Percentiles rank a stretch among this genome's conserved stretches.
Evolutionary conservation across 495 filamentous ascomycete species (phyloP).

Genomic region (Coniosporium apollinis): DNA sequence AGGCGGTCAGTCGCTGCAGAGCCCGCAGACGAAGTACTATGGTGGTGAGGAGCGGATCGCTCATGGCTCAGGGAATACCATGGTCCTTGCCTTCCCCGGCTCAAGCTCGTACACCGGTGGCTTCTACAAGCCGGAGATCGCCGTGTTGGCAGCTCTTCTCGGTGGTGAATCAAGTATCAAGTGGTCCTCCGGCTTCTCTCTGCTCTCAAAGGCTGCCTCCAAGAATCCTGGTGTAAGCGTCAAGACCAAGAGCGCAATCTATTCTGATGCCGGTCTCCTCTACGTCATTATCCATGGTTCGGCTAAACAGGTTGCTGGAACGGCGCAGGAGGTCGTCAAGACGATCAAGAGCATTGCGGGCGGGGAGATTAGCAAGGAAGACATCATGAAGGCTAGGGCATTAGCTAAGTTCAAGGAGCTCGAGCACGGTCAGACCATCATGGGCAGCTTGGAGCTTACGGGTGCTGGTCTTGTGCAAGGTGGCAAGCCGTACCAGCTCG

Average conservation of each 20-base stretch:
- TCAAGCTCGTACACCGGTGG: conserved; percentile 55
- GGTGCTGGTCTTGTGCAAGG: conserved; percentile 64
- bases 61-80: conserved; percentile 50
- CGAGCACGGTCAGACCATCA: conserved; percentile 59
- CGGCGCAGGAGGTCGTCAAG: conserved; percentile 50
- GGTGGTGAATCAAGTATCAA: conserved; percentile 85
- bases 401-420: conserved; percentile 87
- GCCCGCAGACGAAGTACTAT: conserved; percentile 58
- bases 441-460: conserved; percentile 49
- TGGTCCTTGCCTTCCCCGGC: conserved; percentile 86
- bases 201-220: conserved; percentile 62
- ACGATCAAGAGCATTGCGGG: conserved; percentile 61
- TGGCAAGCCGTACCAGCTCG: conserved; percentile 72
- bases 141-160: conserved; percentile 76
- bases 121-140: conserved; percentile 73
- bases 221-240: conserved; percentile 46
- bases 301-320: conserved; percentile 46
- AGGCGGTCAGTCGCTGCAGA: conserved; percentile 21
- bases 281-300: conserved; percentile 60
- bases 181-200: conserved; percentile 84
- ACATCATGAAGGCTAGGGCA: conserved; percentile 78
- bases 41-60: conserved; percentile 88
- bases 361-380: conserved; percentile 61
- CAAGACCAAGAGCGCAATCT: conserved; percentile 58
- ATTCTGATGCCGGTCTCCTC: conserved; percentile 89